Percentiles rank a stretch among this genome's conserved stretches.
These are phyloP conservation scores for Rhododendron henanense DNA, from an alignment of 148 eudicot genomes.

Conservation along the genomic window DNA sequence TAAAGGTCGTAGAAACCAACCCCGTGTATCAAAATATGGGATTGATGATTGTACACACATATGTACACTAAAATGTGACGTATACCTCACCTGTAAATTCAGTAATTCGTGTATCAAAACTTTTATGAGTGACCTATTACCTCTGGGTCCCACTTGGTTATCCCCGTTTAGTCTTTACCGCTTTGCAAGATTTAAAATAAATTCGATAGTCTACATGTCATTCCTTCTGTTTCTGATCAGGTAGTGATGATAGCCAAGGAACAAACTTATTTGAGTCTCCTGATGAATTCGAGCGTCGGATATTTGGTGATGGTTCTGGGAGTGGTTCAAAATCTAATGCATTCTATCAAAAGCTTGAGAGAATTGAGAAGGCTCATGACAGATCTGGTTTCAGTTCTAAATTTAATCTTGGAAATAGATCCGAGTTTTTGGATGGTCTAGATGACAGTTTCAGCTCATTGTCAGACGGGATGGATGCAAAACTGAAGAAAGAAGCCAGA, in stretches of 20 bases:
- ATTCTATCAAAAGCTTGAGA: slow-evolving; percentile 46
- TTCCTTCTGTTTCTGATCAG: slow-evolving; percentile 23
- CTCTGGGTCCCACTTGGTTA: not conserved
- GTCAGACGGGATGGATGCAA: slow-evolving; percentile 64
- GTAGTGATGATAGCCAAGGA: slow-evolving; percentile 22
- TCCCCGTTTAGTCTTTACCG: not conserved
- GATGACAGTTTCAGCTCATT: slow-evolving; percentile 47
- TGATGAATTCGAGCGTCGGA: slow-evolving; percentile 50
- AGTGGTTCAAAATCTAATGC: slow-evolving; percentile 24
- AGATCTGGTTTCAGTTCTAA: slow-evolving; percentile 28
- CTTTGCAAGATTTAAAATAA: not conserved
- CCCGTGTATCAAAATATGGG: not conserved
- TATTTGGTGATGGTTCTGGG: slow-evolving; percentile 37
- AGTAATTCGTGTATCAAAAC: not conserved
- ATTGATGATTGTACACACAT: not conserved
- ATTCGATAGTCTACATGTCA: not conserved
- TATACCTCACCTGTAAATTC: not conserved
- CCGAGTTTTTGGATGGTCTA: slow-evolving; percentile 32
- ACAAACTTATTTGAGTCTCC: slow-evolving; percentile 34
- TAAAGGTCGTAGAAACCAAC: not conserved
- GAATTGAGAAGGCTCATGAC: slow-evolving; percentile 29
- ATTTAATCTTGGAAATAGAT: slow-evolving; percentile 15
- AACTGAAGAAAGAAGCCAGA: slow-evolving; percentile 63
- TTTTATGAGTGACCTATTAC: not conserved
- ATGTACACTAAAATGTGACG: not conserved